Evolutionary conservation across 108 stramenopile species (phyloP), one percentile per base, ranked within the genome.

Genomic region (Bacterosira constricta): DNA sequence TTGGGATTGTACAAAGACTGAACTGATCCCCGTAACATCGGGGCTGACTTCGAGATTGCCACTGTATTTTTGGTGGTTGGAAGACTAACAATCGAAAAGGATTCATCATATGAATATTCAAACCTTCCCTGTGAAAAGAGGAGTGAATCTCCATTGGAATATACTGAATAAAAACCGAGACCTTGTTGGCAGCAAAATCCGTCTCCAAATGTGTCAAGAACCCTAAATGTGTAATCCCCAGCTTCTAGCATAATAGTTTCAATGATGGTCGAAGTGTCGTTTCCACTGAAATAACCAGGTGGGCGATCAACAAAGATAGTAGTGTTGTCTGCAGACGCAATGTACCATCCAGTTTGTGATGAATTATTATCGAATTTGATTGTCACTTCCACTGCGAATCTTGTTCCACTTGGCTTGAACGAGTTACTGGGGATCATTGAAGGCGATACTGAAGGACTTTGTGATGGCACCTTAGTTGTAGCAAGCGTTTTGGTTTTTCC

Each of bases 141-240:
- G 27, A 66, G 45, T 0, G 30, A 32, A 0, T 52, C 29, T 17
- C 49, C 49, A 20, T 45, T 35, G 2, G 25, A 47, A 25, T 35
- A 32, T 27, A 66, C 12, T 7, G 42, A 46, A 18, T 46, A 46
- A 10, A 30, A 50, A 18, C 65, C 65, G 34, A 51, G 27, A 4
- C 65, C 65, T 32, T 66, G 30, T 12, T 36, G 21, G 13, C 65
- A 66, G 47, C 65, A 66, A 26, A 66, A 66, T 8, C 65, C 65
- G 38, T 66, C 34, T 26, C 61, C 61, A 31, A 39, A 23, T 8
- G 65, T 23, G 34, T 66, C 65, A 50, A 51, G 31, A 18, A 66
- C 20, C 13, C 7, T 10, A 11, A 66, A 52, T 20, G 23, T 29
- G 65, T 66, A 66, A 13, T 66, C 21, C 13, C 65, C 65, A 23